A percentile compares a stretch with the other conserved stretches of the same genome.
Evolutionary conservation across 768 basidiomycete species (phyloP).

Genomic region (Mycena kentingensis): DNA sequence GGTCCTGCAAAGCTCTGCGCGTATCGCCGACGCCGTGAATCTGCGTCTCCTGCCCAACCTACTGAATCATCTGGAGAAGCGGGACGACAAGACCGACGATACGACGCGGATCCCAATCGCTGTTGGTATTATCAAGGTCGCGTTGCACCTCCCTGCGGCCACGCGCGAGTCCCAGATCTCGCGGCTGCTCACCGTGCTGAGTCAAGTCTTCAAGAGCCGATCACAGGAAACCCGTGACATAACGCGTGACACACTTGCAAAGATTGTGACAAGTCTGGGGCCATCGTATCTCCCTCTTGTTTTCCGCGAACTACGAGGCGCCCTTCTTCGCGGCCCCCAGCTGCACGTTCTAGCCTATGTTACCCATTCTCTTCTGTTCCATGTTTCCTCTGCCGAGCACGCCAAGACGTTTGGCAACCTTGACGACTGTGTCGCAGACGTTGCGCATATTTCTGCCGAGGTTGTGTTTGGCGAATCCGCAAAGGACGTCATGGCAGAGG

Average conservation of each 20-base stretch:
- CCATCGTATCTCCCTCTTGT: constrained; percentile 71
- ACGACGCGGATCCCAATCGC: constrained; percentile 86
- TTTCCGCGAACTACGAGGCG: constrained; percentile 79
- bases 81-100: constrained; percentile 78
- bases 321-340: constrained; percentile 89
- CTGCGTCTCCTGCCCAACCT: constrained; percentile 76
- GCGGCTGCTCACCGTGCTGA: constrained; percentile 78
- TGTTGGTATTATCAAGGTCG: constrained; percentile 83
- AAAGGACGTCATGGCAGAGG: constrained; percentile 83
- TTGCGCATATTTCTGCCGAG: constrained; percentile 80
- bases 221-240: constrained; percentile 93
- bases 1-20: constrained; percentile 29
- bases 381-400: constrained; percentile 68
- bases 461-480: constrained; percentile 95
- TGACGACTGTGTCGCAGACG: constrained; percentile 76
- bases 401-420: constrained; percentile 58
- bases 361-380: constrained; percentile 78
- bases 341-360: constrained; percentile 89
- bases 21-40: constrained; percentile 77
- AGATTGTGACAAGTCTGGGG: constrained; percentile 74
- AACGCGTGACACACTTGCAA: constrained; percentile 77
- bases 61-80: constrained; percentile 78
- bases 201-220: constrained; percentile 89
- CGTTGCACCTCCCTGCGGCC: constrained; percentile 71
- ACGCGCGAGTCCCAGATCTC: constrained; percentile 68